These are phyloP conservation scores for Dryadomyces sulphureus DNA, from an alignment of 2,329 filamentous ascomycete species.

Conservation along the genomic window DNA sequence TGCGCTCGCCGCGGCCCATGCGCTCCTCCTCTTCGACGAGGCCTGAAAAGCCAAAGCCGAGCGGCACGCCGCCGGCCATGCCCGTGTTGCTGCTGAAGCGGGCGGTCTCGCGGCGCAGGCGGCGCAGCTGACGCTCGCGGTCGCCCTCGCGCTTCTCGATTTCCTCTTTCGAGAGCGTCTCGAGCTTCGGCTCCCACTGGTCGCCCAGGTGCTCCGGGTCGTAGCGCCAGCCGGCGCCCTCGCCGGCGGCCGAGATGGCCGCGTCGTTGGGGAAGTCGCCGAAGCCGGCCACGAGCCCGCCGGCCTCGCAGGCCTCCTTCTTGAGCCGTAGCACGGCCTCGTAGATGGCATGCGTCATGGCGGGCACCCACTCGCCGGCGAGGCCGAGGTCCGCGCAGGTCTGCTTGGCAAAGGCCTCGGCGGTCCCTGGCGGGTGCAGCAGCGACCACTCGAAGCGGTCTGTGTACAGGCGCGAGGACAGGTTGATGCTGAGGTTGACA, in stretches of 20 bases:
- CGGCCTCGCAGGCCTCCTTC: constrained; percentile 91
- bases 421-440: constrained; percentile 77
- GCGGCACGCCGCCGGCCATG: constrained; percentile 61
- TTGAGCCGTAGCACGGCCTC: constrained; percentile 85
- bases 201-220: constrained; percentile 80
- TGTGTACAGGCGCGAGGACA: constrained; percentile 81
- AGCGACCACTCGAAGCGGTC: constrained; percentile 98
- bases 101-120: constrained; percentile 79
- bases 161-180: constrained; percentile 78
- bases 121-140: constrained; percentile 75
- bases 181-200: constrained; percentile 73
- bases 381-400: constrained; percentile 88
- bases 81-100: constrained; percentile 78
- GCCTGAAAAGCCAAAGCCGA: constrained; percentile 33
- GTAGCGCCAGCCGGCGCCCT: constrained; percentile 74
- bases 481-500: constrained; percentile 78
- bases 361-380: constrained; percentile 82
- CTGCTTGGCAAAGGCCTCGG: constrained; percentile 80
- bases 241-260: constrained; percentile 26
- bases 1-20: constrained; percentile 82
- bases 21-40: constrained; percentile 56
- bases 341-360: constrained; percentile 92
- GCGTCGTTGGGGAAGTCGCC: constrained; percentile 77
- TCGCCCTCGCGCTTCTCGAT: constrained; percentile 96
- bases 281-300: constrained; percentile 61